phyloP scores from a whole-genome alignment of 2,329 filamentous ascomycete species.

The Sarocladium brachiariae region DNA sequence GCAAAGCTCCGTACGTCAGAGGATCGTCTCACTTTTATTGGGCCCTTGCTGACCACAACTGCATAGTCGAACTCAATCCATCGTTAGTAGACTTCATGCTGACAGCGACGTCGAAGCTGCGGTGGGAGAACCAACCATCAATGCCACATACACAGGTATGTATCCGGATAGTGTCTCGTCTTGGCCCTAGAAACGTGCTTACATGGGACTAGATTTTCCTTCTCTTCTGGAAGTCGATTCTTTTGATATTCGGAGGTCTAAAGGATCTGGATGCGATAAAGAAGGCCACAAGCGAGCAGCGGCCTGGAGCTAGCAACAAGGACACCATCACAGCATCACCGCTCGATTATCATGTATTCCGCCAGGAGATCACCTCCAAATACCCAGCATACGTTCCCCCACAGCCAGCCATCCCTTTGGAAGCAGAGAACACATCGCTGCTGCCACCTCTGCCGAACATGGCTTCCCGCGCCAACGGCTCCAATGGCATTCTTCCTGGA shows the following conservation, averaged over 20 bases:
- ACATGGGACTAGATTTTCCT: slow-evolving; percentile 56
- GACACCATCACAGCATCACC: slow-evolving; percentile 89
- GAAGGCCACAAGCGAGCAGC: slow-evolving; percentile 57
- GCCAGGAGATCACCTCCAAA: slow-evolving; percentile 95
- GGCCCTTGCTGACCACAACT: not conserved
- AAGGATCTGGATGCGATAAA: slow-evolving; percentile 69
- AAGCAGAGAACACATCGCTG: slow-evolving; percentile 85
- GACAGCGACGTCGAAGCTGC: slow-evolving; percentile 58
- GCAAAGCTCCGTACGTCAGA: slow-evolving; percentile 41
- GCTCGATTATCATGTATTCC: slow-evolving; percentile 90
- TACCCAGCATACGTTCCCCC: slow-evolving; percentile 95
- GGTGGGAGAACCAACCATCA: slow-evolving; percentile 63
- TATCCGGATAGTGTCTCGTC: slow-evolving; percentile 2
- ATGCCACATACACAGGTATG: slow-evolving; percentile 58
- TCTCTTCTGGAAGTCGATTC: slow-evolving; percentile 84
- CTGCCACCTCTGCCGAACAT: slow-evolving; percentile 78
- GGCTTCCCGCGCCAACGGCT: slow-evolving; percentile 51
- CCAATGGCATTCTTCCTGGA: slow-evolving; percentile 54
- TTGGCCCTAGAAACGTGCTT: not conserved
- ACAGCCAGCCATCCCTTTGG: slow-evolving; percentile 72
- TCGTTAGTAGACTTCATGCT: slow-evolving; percentile 67
- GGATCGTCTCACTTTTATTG: too few relatives aligned
- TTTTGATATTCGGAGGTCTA: slow-evolving; percentile 78
- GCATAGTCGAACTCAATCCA: slow-evolving; percentile 51
- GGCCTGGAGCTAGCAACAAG: slow-evolving; percentile 54